These are phyloP conservation scores for Prototheca wickerhamii DNA, from an alignment of 163 green algal species.

Conservation along the genomic window DNA sequence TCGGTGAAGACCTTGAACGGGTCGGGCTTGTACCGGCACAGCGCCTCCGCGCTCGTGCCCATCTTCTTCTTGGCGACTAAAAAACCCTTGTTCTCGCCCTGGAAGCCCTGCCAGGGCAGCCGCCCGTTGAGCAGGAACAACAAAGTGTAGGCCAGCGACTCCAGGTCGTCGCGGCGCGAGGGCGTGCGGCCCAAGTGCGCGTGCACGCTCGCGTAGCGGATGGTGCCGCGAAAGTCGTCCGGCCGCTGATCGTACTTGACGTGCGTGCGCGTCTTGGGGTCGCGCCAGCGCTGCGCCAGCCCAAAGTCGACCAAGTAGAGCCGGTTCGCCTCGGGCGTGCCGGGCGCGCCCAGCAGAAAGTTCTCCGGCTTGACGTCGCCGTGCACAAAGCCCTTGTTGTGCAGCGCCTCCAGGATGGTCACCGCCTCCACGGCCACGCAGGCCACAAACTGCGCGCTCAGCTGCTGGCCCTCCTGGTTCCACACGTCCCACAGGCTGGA, in stretches of 20 bases:
- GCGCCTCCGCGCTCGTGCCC: conserved; percentile 87
- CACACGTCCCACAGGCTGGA: conserved; percentile 39
- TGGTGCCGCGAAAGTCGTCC: conserved; percentile 47
- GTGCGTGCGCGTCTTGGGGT: conserved; percentile 22
- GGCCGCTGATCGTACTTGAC: conserved; percentile 38
- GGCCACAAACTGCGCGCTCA: conserved; percentile 35
- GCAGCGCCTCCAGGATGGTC: conserved; percentile 36
- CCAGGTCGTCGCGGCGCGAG: conserved; percentile 42
- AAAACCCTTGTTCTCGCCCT: conserved; percentile 66
- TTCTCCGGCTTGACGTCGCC: conserved; percentile 65
- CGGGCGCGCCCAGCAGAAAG: conserved; percentile 42
- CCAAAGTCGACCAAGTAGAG: conserved; percentile 57
- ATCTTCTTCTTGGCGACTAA: conserved; percentile 99
- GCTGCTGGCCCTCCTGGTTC: conserved; percentile 36
- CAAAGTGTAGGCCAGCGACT: conserved; percentile 50
- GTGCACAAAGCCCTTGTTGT: conserved; percentile 54
- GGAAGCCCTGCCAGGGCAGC: conserved; percentile 46
- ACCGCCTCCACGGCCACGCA: conserved; percentile 42
- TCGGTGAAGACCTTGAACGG: conserved; percentile 94
- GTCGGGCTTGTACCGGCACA: conserved; percentile 88
- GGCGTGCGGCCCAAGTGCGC: conserved; percentile 44
- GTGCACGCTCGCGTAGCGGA: conserved; percentile 48
- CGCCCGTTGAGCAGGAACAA: conserved; percentile 43
- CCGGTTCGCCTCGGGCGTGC: conserved; percentile 26
- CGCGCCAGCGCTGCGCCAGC: conserved; percentile 23